Conservation (phyloP, 2,329 filamentous ascomycete species). For the Paecilomyces fulvus region DNA sequence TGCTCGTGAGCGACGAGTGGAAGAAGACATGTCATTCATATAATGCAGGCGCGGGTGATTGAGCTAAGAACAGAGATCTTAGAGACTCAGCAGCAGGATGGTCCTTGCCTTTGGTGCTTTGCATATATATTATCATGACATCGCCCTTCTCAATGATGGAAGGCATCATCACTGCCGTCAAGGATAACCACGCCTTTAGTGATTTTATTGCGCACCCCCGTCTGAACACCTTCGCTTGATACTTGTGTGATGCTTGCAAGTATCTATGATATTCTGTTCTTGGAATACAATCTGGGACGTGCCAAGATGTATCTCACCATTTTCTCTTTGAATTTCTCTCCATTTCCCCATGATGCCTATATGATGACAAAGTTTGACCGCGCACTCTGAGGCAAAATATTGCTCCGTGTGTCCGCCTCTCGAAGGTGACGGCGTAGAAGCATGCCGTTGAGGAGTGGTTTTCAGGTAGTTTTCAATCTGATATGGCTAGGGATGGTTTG, state of each 20-base stretch:
- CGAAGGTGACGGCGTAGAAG: slow-evolving; percentile 21
- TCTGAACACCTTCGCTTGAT: background rate
- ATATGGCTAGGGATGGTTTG: slow-evolving; percentile 11
- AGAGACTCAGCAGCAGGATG: slow-evolving; percentile 23
- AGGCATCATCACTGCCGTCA: background rate
- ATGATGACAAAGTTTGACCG: slow-evolving; percentile 22
- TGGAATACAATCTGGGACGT: too few species aligned
- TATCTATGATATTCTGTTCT: background rate
- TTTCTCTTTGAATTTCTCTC: background rate
- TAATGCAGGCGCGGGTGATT: slow-evolving; percentile 26
- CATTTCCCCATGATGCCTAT: slow-evolving; percentile 3
- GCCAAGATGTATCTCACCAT: background rate
- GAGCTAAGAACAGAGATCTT: slow-evolving; percentile 42
- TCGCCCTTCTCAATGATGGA: background rate
- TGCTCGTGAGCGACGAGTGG: slow-evolving; percentile 18
- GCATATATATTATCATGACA: background rate
- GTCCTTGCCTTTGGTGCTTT: slow-evolving; percentile 1
- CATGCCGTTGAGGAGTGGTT: slow-evolving; percentile 30
- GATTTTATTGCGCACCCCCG: background rate
- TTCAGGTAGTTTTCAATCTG: slow-evolving; percentile 39
- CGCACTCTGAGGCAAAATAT: slow-evolving; percentile 18
- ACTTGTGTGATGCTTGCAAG: background rate
- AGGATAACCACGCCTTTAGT: background rate
- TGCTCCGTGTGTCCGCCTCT: slow-evolving; percentile 25
- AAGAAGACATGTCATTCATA: slow-evolving; percentile 24